These are phyloP conservation scores for Saccharomycopsis sp. DNA, from an alignment of 805 yeast genomes.

Conservation along the genomic window DNA sequence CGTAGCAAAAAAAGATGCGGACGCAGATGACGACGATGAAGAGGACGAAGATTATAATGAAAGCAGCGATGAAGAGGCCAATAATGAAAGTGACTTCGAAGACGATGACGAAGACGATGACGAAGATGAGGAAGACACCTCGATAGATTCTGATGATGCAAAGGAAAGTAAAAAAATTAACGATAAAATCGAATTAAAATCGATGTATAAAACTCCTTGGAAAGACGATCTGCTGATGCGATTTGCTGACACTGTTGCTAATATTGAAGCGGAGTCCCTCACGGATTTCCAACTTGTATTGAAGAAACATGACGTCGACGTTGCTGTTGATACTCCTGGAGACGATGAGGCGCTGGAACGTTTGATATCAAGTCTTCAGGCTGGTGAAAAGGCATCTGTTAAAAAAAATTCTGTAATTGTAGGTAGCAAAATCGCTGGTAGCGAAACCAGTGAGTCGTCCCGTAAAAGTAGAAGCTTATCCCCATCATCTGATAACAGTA, in stretches of 20 bases:
- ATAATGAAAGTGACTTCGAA: conserved; percentile 2
- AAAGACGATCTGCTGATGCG: no score
- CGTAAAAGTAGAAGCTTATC: background rate
- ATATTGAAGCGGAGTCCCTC: conserved; percentile 48
- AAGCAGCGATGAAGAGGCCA: conserved; percentile 21
- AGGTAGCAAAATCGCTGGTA: background rate
- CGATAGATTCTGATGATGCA: conserved; percentile 22
- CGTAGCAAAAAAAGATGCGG: no score
- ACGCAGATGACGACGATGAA: conserved; percentile 22
- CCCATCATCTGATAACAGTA: background rate
- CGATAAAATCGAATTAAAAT: conserved; percentile 53
- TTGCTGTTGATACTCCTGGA: background rate
- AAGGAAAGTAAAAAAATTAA: conserved; percentile 6
- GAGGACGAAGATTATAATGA: conserved; percentile 26
- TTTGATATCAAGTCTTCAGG: background rate
- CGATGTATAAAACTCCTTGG: conserved; percentile 30
- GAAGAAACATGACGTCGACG: conserved; percentile 7
- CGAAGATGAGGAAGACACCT: conserved; percentile 10
- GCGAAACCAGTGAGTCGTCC: background rate
- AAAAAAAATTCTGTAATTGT: conserved; percentile 5
- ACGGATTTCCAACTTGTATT: conserved; percentile 29
- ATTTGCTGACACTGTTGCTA: no score
- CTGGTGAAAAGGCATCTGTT: conserved; percentile 6
- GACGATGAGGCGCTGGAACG: background rate
- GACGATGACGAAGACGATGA: conserved; percentile 16